Base-by-base conservation (phyloP, 495 filamentous ascomycete species). In the Articulospora tetracladia region DNA sequence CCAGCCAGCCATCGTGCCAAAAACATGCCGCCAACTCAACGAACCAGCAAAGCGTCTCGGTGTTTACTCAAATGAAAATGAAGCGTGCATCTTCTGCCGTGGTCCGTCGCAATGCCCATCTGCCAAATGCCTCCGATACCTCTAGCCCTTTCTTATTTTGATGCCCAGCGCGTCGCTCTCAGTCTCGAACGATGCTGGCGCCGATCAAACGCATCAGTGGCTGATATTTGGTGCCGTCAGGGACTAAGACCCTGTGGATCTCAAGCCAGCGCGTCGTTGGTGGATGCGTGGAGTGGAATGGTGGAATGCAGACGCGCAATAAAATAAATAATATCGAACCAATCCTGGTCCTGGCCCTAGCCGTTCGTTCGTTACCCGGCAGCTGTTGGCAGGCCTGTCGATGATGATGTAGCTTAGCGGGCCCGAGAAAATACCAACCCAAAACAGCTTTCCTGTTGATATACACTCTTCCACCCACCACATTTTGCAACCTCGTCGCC, bases 141-240 rank as follows among this genome's bases (percentile, higher is more conserved):
- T n/a, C n/a, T n/a, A 44, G 11, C 17, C 3, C 39, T 44, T 44
- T 44, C 6, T 44, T 44, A 17, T n/a, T 8, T 15, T 44, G 39
- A n/a, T 8, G 8, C n/a, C 15, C 15, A 3, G 17, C 10, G n/a
- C 39, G 10, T 44, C n/a, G 39, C n/a, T 15, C 30, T 15, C 15
- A 15, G 49, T 53, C 49, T 24, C 7, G 49, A 53, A 3, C 28
- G 25, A 6, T 23, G 11, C 8, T 20, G 7, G 32, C 24, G 32
- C 13, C 30, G 47, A 52, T 46, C 39, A 28, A 57, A 34, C 51
- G 60, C 49, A 57, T 53, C 53, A 46, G 39, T 53, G 57, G 57
- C 57, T 44, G 48, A 30, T 20, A 20, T 11, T n/a, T 27, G n/a
- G 39, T 19, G 39, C 39, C 8, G 17, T 11, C 39, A n/a, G n/a